These are phyloP conservation scores for Aspergillus haitiensis DNA, from an alignment of 495 filamentous ascomycete species.

Conservation along the genomic window DNA sequence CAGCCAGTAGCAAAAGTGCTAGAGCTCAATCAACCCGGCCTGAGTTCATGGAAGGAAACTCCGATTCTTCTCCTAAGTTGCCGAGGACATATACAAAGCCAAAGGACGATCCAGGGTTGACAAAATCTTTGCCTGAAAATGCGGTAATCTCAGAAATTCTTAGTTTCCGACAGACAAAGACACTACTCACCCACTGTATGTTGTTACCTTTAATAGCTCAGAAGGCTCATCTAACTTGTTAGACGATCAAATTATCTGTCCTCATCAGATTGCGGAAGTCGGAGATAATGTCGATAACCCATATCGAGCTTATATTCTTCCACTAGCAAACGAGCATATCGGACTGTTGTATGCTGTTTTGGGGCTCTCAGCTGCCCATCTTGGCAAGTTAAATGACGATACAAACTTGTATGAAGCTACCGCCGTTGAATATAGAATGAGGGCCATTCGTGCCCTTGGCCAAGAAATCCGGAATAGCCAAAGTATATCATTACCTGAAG, in stretches of 20 bases:
- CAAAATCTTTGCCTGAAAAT: background rate
- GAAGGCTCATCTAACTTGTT: conserved; percentile 6
- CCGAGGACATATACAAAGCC: conserved; percentile 4
- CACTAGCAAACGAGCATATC: conserved; percentile 38
- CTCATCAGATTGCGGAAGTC: conserved; percentile 39
- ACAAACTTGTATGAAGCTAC: conserved; percentile 29
- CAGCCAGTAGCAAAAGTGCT: conserved; percentile 8
- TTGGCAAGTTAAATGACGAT: conserved; percentile 32
- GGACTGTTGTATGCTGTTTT: conserved; percentile 38
- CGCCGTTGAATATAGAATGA: conserved; percentile 39
- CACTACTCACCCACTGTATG: conserved; percentile 33
- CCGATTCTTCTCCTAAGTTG: conserved; percentile 1
- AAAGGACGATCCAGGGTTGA: background rate
- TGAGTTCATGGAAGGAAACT: background rate
- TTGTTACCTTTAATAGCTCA: background rate
- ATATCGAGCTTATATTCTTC: conserved; percentile 38
- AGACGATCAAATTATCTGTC: conserved; percentile 41
- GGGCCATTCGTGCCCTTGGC: conserved; percentile 37
- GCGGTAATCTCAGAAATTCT: conserved; percentile 14
- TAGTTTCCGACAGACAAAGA: conserved; percentile 14
- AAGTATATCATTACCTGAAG: conserved; percentile 27
- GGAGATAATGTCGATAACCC: conserved; percentile 32
- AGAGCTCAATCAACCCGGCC: background rate
- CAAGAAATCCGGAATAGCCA: conserved; percentile 32
- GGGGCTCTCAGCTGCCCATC: conserved; percentile 38